Evolutionary conservation across 106 monocot genomes (phyloP).

Genomic region (Dioscorea dumetorum): DNA sequence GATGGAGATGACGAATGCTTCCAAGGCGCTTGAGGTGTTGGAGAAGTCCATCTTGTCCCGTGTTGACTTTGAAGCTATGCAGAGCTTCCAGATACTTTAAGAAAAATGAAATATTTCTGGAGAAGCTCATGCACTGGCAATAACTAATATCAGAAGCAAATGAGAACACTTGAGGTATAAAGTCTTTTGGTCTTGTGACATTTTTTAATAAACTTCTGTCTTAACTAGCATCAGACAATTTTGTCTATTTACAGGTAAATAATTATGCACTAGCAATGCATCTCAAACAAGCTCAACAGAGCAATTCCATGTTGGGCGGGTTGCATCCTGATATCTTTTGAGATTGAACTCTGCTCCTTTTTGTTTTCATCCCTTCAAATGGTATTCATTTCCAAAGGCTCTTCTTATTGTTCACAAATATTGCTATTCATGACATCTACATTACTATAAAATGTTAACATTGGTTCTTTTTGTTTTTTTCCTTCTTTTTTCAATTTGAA

Average conservation of each 20-base stretch:
- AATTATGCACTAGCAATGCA: constrained; percentile 63
- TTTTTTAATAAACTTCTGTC: too few relatives aligned
- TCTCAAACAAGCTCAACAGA: constrained; percentile 46
- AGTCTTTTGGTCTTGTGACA: not conserved
- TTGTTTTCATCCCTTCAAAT: not conserved
- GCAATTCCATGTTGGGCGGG: constrained; percentile 45
- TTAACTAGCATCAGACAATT: too few relatives aligned
- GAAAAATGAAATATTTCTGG: too few relatives aligned
- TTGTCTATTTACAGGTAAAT: constrained; percentile 26
- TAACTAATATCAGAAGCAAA: constrained; percentile 60
- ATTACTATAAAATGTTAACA: not conserved
- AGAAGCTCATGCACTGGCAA: constrained; percentile 11
- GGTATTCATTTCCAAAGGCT: too few relatives aligned
- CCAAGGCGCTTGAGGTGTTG: constrained; percentile 45
- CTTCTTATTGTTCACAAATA: not conserved
- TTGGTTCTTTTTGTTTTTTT: not conserved
- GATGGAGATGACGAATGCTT: constrained; percentile 73
- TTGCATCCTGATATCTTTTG: constrained; percentile 71
- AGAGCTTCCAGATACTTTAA: constrained; percentile 31
- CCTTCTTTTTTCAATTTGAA: not conserved
- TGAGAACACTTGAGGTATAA: constrained; percentile 26
- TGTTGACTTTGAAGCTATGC: constrained; percentile 30
- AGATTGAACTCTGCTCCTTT: not conserved
- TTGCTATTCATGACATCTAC: not conserved
- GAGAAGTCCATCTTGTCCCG: constrained; percentile 59